phyloP scores from a whole-genome alignment of 2,329 filamentous ascomycete species.

The Ramularia endophylla region DNA sequence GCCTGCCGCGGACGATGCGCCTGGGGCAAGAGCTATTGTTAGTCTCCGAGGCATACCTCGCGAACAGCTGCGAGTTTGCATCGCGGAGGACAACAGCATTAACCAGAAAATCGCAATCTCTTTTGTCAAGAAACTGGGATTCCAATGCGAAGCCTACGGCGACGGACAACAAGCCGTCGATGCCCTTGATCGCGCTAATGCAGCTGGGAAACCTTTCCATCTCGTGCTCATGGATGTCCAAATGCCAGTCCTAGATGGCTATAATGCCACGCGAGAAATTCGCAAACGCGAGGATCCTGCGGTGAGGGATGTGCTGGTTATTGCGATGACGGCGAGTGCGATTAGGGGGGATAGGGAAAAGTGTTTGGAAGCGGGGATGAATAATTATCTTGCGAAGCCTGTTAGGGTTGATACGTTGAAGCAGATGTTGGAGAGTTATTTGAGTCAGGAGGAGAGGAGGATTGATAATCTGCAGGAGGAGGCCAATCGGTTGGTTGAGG shows the following conservation, averaged over 20 bases:
- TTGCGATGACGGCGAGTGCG: conserved; percentile 93
- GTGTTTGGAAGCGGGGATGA: conserved; percentile 94
- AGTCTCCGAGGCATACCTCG: conserved; percentile 69
- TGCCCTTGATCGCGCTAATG: conserved; percentile 67
- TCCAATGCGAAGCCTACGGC: conserved; percentile 80
- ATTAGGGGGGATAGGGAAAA: conserved; percentile 94
- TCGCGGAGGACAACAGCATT: conserved; percentile 92
- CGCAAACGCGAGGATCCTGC: conserved; percentile 68
- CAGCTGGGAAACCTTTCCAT: conserved; percentile 72
- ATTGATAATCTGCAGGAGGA: conserved; percentile 43
- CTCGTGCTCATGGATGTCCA: conserved; percentile 94
- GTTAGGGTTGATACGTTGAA: conserved; percentile 85
- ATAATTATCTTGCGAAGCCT: conserved; percentile 93
- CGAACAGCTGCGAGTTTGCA: conserved; percentile 77
- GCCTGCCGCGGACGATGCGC: conserved; percentile 38
- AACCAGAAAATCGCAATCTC: conserved; percentile 92
- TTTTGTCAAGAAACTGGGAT: conserved; percentile 80
- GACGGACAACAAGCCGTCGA: conserved; percentile 86
- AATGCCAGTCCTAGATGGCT: conserved; percentile 90
- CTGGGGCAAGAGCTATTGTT: conserved; percentile 35
- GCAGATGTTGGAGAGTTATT: conserved; percentile 68
- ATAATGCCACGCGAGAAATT: conserved; percentile 80
- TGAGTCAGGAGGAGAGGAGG: conserved; percentile 43
- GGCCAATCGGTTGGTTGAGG: conserved; percentile 39
- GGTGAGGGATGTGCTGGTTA: conserved; percentile 80